These are phyloP conservation scores for Ophiostoma populinum DNA, from an alignment of 2,329 filamentous ascomycete genomes.

Conservation along the genomic window DNA sequence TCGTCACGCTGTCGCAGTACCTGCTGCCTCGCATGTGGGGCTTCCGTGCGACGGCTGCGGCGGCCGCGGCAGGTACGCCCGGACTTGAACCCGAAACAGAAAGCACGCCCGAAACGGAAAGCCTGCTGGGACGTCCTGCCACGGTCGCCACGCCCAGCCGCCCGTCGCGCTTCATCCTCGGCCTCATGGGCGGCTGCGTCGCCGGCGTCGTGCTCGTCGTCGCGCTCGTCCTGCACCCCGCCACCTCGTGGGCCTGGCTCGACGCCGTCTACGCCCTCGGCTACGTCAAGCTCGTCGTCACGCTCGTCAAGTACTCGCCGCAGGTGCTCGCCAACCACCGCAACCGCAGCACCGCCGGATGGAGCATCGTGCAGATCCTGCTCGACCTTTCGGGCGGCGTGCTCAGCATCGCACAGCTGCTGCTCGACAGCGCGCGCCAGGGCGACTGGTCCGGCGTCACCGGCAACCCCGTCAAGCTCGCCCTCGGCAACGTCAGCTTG, in stretches of 20 bases:
- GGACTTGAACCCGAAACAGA: not conserved
- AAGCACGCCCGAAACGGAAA: not conserved
- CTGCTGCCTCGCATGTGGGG: constrained; percentile 59
- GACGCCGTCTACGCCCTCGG: constrained; percentile 53
- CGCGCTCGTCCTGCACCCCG: constrained; percentile 16
- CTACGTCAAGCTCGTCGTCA: constrained; percentile 79
- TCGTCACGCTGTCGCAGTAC: constrained; percentile 60
- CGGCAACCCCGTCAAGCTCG: constrained; percentile 83
- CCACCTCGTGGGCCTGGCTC: constrained; percentile 39
- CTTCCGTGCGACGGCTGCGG: constrained; percentile 33
- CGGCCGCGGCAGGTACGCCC: not conserved
- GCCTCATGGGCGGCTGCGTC: constrained; percentile 52
- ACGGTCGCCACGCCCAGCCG: constrained; percentile 21
- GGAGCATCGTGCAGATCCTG: constrained; percentile 72
- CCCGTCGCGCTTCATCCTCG: constrained; percentile 43
- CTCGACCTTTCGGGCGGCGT: constrained; percentile 70
- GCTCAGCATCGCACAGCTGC: constrained; percentile 63
- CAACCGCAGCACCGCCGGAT: constrained; percentile 71
- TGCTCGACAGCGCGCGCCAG: constrained; percentile 71
- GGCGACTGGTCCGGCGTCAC: constrained; percentile 80
- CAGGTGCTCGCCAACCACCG: constrained; percentile 71
- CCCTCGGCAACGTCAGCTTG: constrained; percentile 70
- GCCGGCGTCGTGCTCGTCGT: constrained; percentile 37
- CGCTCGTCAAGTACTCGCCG: constrained; percentile 82
- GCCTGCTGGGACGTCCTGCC: not conserved